Base-by-base conservation (phyloP, 495 filamentous ascomycete genomes). In the Aspergillus bertholletiae region DNA sequence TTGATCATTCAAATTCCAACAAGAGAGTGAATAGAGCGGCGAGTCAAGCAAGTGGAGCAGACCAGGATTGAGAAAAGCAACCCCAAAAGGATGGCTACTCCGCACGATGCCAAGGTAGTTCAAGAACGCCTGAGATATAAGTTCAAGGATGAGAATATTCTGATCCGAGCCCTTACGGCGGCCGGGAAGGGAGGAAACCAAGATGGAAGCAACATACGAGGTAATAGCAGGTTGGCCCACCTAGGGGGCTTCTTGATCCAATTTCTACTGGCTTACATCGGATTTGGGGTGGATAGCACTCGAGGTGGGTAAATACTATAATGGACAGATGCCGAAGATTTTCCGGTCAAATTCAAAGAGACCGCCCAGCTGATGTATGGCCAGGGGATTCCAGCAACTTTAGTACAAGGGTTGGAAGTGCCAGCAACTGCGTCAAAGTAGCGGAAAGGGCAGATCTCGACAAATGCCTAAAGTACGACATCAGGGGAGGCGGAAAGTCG, bases 171-270 rank as follows among this genome's bases (percentile, higher is more conserved):
- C 5, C 27, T 28, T 5, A 28, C 27, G 27, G 27, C 27, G 9
- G 27, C 27, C 9, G 27, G 27, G 5, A 28, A 28, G 27, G 27
- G 27, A 5, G 27, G 27, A 5, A 28, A 5, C 5, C 5, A 28
- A 9, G 43, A 46, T 20, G 43, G 21, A 7, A 5, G 5, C 20
- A 24, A 20, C 12, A 46, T 21, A 23, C 7, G 21, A 23, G 43
- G 43, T 3, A 46, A 46, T 13, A 22, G 43, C 43, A 3, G 45
- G 11, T 15, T 49, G 7, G 46, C 46, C 13, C 24, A 49, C 32
- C n/a, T 49, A 9, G 46, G 46, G 21, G 32, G 32, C 15, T 49
- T 32, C 46, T 21, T 47, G 44, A 26, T 47, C 20, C 44, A 47
- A 15, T 47, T 47, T 26, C 17, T 47, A 22, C 44, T 47, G 15